Conservation (phyloP, 2,329 filamentous ascomycete genomes). For the Aspergillus melleus region DNA sequence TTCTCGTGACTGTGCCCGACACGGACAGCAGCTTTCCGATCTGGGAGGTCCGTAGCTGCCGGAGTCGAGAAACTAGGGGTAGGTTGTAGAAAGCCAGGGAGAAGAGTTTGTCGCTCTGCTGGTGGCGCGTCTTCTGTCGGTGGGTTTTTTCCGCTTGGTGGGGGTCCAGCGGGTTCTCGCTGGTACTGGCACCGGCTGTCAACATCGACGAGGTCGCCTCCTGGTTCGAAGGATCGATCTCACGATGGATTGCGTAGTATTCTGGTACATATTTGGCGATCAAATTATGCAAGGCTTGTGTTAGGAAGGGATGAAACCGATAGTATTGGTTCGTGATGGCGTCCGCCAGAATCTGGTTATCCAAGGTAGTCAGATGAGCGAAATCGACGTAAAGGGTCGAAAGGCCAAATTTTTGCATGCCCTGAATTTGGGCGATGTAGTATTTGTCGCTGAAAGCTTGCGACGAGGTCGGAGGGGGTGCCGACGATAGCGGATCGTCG, state of each 20-base stretch:
- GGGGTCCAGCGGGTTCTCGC: conserved; percentile 59
- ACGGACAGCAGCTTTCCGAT: conserved; percentile 94
- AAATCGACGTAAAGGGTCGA: conserved; percentile 68
- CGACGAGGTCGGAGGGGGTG: conserved; percentile 52
- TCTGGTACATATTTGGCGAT: conserved; percentile 92
- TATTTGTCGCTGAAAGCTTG: conserved; percentile 62
- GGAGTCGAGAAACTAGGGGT: conserved; percentile 80
- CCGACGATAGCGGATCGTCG: conserved; percentile 59
- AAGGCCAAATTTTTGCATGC: conserved; percentile 60
- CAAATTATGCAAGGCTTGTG: conserved; percentile 83
- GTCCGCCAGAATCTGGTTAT: conserved; percentile 77
- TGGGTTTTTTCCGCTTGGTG: conserved; percentile 52
- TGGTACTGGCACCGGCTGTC: conserved; percentile 55
- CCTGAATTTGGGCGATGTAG: conserved; percentile 66
- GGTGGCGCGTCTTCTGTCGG: conserved; percentile 73
- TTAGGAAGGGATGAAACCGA: conserved; percentile 89
- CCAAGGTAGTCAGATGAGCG: conserved; percentile 75
- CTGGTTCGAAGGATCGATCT: conserved; percentile 69
- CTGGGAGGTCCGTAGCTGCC: conserved; percentile 81
- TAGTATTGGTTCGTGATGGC: conserved; percentile 92
- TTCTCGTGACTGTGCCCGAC: conserved; percentile 93
- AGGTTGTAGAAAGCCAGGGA: conserved; percentile 91
- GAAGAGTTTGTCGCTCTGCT: conserved; percentile 97
- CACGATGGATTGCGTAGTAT: conserved; percentile 90
- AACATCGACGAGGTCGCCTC: conserved; percentile 65